Evolutionary conservation across 257 asterid species (phyloP).

Genomic region (Solanum habrochaites): DNA sequence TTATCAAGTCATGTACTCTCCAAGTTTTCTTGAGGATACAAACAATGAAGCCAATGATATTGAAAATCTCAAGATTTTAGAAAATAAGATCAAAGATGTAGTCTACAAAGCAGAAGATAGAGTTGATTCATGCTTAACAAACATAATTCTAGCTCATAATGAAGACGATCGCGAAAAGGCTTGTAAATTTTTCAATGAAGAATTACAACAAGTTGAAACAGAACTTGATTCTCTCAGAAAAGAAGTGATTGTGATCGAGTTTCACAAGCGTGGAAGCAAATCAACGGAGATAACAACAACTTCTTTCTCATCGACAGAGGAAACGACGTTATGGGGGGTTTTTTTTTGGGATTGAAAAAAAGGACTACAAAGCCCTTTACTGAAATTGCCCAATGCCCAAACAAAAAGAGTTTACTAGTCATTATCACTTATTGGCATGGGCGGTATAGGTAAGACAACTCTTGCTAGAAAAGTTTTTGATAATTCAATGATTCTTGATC

Average conservation of each 20-base stretch:
- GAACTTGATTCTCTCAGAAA: not conserved
- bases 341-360: not conserved
- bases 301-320: not conserved
- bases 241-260: not conserved
- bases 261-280: not conserved
- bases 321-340: not conserved
- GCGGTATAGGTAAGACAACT: not conserved
- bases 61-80: not conserved
- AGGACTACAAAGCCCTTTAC: not conserved
- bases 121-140: not conserved
- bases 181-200: not conserved
- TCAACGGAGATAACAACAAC: not conserved
- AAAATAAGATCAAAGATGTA: not conserved
- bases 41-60: not conserved
- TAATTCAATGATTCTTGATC: not conserved
- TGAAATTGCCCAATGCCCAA: not conserved
- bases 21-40: not conserved
- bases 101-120: conserved; percentile 4
- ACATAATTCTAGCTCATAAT: not conserved
- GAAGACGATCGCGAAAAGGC: not conserved
- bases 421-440: not conserved
- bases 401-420: not conserved
- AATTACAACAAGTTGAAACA: not conserved
- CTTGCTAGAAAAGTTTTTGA: not conserved
- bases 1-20: not conserved